Base-by-base conservation (phyloP, 306 rosid genomes). In the Prinsepia uniflora region DNA sequence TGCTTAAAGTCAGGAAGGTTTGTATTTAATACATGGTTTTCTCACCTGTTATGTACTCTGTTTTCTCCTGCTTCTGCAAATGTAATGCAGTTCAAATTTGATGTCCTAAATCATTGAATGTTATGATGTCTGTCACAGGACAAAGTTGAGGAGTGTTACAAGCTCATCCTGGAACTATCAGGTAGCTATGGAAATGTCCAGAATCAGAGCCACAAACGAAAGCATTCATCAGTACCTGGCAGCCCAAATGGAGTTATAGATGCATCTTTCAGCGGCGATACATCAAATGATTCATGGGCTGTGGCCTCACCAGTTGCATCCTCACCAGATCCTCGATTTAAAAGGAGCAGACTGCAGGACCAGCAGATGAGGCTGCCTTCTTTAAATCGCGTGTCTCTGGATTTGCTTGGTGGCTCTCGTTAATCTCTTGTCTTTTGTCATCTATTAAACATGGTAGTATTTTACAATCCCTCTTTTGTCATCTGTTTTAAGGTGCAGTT, bases 1-100 rank as follows among this genome's bases (percentile, higher is more conserved):
- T 89, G 40, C 85, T 94, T 66, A 82, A 84, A 82, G 81, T 94
- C 75, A 79, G 72, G n/a, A 86, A 88, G 98, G 98, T 94, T 61
- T 74, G 76, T 75, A 64, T 71, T 80, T 68, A 62, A 59, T 62
- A 56, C 54, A 40, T 41, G 53, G 64, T 24, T 68, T 44, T 69
- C 42, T 69, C 64, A 54, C 24, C 54, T 56, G 17, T 55, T 11
- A 30, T 30, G 36, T 58, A 57, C 20, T 19, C 6, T 53, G 41
- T n/a, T 75, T 24, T 82, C 40, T 69, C 36, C 60, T 58, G 12
- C 54, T 54, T 74, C 60, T 39, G 55, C 41, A 52, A 62, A 7
- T 36, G 41, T 34, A 62, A 63, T 76, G 9, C 17, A 36, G n/a
- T 70, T 22, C 52, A 36, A 60, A 61, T 60, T 54, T 57, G 67